Evolutionary conservation across 164 flowering plant species (phyloP).

Genomic region (Dillenia turbinata): DNA sequence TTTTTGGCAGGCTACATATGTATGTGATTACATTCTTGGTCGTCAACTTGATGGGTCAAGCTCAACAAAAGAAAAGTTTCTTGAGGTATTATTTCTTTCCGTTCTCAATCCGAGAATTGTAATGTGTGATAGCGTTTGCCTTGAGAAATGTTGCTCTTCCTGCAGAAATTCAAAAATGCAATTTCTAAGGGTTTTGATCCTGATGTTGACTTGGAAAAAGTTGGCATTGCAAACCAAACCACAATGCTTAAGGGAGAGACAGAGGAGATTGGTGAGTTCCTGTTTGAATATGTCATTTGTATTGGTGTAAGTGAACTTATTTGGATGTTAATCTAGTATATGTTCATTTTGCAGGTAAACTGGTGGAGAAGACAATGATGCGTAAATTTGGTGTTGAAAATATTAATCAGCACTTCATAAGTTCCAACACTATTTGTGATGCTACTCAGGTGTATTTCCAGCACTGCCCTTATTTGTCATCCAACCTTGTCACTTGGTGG

Average conservation of each 20-base stretch:
- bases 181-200: constrained; percentile 95
- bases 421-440: constrained; percentile 95
- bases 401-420: constrained; percentile 68
- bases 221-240: constrained; percentile 96
- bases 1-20: constrained; percentile 67
- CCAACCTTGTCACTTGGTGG: background rate
- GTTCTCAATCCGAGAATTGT: too few species aligned
- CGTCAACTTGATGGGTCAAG: constrained; percentile 95
- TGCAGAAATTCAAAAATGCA: constrained; percentile 93
- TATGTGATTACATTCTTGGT: constrained; percentile 91
- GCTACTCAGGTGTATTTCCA: constrained; percentile 72
- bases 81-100: constrained; percentile 43
- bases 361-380: constrained; percentile 83
- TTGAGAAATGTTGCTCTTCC: constrained; percentile 10
- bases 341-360: constrained; percentile 51
- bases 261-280: constrained; percentile 84
- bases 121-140: too few species aligned
- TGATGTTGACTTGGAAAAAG: constrained; percentile 63
- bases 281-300: constrained; percentile 5
- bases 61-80: constrained; percentile 78
- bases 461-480: constrained; percentile 1
- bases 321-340: background rate
- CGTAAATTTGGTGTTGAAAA: constrained; percentile 80
- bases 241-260: constrained; percentile 99
- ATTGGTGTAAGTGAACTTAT: background rate